Evolutionary conservation across 2,329 filamentous ascomycete genomes (phyloP), one percentile per base, ranked within the genome.

Genomic region (Ophiostoma sp.): DNA sequence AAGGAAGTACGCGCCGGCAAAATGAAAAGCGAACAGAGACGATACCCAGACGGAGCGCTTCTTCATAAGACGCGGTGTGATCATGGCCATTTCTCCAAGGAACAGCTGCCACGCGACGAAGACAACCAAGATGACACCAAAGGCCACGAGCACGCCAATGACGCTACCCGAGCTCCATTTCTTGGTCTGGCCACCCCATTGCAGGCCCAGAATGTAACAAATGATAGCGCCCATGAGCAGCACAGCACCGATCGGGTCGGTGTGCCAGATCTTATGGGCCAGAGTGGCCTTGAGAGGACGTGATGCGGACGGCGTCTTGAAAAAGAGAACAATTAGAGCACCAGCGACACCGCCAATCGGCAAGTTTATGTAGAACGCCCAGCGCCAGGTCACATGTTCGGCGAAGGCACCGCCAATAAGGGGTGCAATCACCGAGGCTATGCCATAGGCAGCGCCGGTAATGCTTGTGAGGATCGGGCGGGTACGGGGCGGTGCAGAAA

Each of bases 81-180:
- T 76, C 78, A 85, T 84, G 42, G 83, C 83, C 2, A 78, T 75
- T 27, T 82, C 80, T 4, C 81, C 82, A 69, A 76, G 73, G 42
- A 69, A 77, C 42, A 68, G 75, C 70, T 80, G 76, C 27, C 27
- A 27, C 27, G 27, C 27, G 27, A 27, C 27, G 27, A 27, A 27
- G 27, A 27, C 27, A 27, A 27, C 27, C 2, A 27, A 27, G 65
- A 76, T 74, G 11, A 71, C 71, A 3, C 69, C 71, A 70, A 81
- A 79, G 44, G 72, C 62, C 45, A 79, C 74, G 3, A 81, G 73
- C 16, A 76, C 74, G 8, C 77, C 78, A 38, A 80, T 76, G 12
- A 80, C 77, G 11, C 72, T 70, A 14, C 73, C 71, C 4, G 69
- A 71, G 47, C 71, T 72, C 80, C 80, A 82, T 0, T 76, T n/a